A percentile compares a stretch with the other conserved stretches of the same genome.
Conservation (phyloP, 2,329 filamentous ascomycete genomes). For the Hypoxylon sp. region DNA sequence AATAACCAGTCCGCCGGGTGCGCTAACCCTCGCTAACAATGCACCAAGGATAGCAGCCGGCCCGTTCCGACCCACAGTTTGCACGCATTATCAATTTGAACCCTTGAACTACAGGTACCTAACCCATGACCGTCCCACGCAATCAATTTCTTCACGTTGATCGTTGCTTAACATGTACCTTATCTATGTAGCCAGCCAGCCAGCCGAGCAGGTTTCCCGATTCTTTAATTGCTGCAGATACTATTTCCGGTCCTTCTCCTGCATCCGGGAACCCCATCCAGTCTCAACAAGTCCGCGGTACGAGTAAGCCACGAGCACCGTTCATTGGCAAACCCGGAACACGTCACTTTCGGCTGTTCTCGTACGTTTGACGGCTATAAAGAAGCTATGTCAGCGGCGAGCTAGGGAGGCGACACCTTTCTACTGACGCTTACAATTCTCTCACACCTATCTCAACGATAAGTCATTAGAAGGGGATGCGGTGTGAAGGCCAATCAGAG, state of each 20-base stretch:
- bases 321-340: constrained; percentile 32
- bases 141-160: constrained; percentile 37
- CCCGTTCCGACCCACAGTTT: too few relatives aligned
- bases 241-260: constrained; percentile 33
- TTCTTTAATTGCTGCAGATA: constrained; percentile 28
- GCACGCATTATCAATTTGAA: too few relatives aligned
- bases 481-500: constrained; percentile 16
- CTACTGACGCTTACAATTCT: constrained; percentile 12
- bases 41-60: constrained; percentile 22
- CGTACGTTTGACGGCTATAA: constrained; percentile 40
- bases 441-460: constrained; percentile 17
- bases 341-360: constrained; percentile 36
- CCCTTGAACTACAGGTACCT: too few relatives aligned
- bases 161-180: constrained; percentile 16
- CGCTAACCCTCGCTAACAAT: constrained; percentile 33
- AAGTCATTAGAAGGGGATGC: not conserved
- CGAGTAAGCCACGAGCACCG: constrained; percentile 12
- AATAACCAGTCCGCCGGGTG: constrained; percentile 4
- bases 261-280: constrained; percentile 19
- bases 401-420: constrained; percentile 17
- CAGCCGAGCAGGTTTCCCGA: constrained; percentile 33
- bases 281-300: constrained; percentile 11
- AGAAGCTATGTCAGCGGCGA: constrained; percentile 29
- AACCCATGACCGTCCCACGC: constrained; percentile 21
- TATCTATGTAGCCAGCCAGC: constrained; percentile 18